Evolutionary conservation across 2,329 filamentous ascomycete species (phyloP), one percentile per base, ranked within the genome.

Genomic region (Microcyclosporella mali): DNA sequence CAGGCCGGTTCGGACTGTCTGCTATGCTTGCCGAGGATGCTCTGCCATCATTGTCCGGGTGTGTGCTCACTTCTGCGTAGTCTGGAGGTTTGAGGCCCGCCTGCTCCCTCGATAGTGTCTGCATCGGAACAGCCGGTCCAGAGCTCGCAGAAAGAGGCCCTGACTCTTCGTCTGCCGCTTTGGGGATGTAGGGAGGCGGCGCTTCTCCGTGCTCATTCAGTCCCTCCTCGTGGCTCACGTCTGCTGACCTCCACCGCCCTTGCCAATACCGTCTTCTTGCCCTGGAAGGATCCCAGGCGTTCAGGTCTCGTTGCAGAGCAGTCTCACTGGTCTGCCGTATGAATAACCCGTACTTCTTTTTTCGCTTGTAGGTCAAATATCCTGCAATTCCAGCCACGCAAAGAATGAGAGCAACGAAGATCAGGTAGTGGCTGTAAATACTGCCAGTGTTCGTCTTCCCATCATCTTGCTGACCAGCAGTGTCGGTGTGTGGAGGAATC

Each of bases 141-240:
- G 47, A 41, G 1, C 40, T 34, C 14, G 33, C 28, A 7, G 37
- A 19, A 12, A 31, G 36, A n/a, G 50, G 43, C 15, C 44, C 44
- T n/a, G 28, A 40, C 46, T 33, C 55, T 36, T 44, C 42, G 27
- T 53, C 52, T 11, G 60, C 55, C 17, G 46, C 50, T 46, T 64
- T 66, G 0, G 43, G 66, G 9, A 55, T 67, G 58, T 84, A 84
- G 0, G 80, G 78, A 36, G 81, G 81, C 37, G 81, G 81, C 8
- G 79, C 77, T 59, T 83, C 78, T 19, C 80, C 81, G 33, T 72
- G 62, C 64, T 82, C 79, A 56, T 84, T 73, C 43, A 83, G 61
- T 0, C 81, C 81, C 50, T 84, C 80, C 34, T 73, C 68, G 39
- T 37, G 53, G 9, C 43, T 43, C n/a, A 32, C 36, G n/a, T 53